Base-by-base conservation (phyloP, 1,284 basidiomycete genomes). In the Quambalaria eucalypti region DNA sequence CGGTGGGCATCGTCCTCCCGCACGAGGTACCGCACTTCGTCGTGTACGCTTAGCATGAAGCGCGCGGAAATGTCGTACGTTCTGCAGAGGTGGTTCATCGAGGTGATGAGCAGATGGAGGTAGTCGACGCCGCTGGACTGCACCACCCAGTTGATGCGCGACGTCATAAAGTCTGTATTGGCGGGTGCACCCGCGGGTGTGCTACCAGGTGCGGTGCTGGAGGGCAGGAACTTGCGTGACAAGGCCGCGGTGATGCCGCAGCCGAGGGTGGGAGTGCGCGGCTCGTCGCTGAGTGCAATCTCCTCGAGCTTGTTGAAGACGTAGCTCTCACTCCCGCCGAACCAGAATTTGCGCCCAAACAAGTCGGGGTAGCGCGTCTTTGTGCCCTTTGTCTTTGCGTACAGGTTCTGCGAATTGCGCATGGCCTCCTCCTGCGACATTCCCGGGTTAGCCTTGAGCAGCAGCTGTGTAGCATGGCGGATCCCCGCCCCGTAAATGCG, bases 221-320 rank as follows among this genome's bases (percentile, higher is more conserved):
- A 65, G 1, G 87, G 86, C 1, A 99, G 82, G 74, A 89, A 87
- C 60, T 87, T 85, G 77, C 89, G 93, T 16, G 87, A 87, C 21
- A 99, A 80, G 0, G 92, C 93, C 51, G 87, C 83, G 0, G 93
- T 98, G 44, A 99, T 85, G 9, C 91, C 91, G 71, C 93, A 98
- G 3, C 87, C 90, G 2, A 98, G 81, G 0, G 91, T 90, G 0
- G 95, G 95, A 0, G 93, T 99, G 67, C 84, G 83, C 0, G 93
- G 95, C 26, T 82, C 80, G 59, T 90, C 86, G 9, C 87, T 90
- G 25, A 88, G 78, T 1, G 95, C 93, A 64, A 99, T 93, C 71
- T 88, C 85, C 77, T 98, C 95, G 42, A 99, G 83, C 76, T 93
- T 96, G 81, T 98, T 99, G 83, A 99, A 99, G n/a, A 99, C 83